Percentiles rank a stretch among this genome's conserved stretches.
Evolutionary conservation across 768 basidiomycete species (phyloP).

Genomic region (Russula griseocarnosa): DNA sequence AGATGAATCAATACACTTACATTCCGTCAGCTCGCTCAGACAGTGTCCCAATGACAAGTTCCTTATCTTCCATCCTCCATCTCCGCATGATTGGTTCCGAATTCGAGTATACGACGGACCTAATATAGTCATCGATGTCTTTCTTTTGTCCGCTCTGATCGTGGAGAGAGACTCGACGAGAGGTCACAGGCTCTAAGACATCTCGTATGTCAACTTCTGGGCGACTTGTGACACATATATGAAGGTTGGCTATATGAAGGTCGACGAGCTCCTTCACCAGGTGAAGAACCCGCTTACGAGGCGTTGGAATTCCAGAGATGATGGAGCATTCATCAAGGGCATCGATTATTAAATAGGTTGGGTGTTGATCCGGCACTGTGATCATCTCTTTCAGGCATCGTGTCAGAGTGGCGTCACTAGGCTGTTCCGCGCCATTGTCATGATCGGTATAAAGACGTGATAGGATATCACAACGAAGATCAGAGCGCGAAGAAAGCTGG

Average conservation of each 20-base stretch:
- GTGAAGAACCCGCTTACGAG: not conserved
- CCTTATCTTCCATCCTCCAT: not conserved
- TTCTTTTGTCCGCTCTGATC: slow-evolving; percentile 4
- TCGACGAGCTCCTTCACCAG: not conserved
- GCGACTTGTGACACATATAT: slow-evolving; percentile 3
- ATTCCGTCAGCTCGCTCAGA: not conserved
- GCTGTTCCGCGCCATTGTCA: not conserved
- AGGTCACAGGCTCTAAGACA: not conserved
- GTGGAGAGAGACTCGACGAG: not conserved
- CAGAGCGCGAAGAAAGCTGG: not conserved
- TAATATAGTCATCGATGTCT: not conserved
- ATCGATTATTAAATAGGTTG: too few relatives aligned
- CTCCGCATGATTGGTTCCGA: not conserved
- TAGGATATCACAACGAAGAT: not conserved
- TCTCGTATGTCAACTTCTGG: slow-evolving; percentile 1
- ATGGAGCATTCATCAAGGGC: too few relatives aligned
- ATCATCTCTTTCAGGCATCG: not conserved
- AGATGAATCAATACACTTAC: not conserved
- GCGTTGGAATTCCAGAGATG: not conserved
- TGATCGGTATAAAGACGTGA: not conserved
- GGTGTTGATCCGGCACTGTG: not conserved
- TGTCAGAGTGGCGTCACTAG: not conserved
- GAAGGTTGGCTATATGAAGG: not conserved
- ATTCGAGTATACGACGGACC: not conserved
- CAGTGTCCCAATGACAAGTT: not conserved